These are phyloP conservation scores for Knoxia roxburghii DNA, from an alignment of 257 asterid genomes.

Conservation along the genomic window DNA sequence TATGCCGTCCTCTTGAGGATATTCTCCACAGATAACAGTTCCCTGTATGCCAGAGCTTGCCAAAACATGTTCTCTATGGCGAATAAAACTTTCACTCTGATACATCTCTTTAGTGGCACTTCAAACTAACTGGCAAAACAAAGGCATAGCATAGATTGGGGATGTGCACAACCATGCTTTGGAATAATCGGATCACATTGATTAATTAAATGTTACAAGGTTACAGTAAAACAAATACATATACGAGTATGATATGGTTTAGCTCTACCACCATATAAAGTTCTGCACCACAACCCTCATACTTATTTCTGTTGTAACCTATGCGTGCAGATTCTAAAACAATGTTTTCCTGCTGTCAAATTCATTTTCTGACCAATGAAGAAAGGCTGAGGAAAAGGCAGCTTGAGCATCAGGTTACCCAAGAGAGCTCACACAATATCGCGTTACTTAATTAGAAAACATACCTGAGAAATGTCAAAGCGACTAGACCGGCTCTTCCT, in stretches of 20 bases:
- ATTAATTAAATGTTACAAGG: not conserved
- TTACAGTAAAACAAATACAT: not conserved
- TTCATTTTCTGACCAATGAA: not conserved
- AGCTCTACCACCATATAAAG: not conserved
- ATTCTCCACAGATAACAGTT: not conserved
- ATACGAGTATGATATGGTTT: not conserved
- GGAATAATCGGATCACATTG: not conserved
- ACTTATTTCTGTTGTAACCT: not conserved
- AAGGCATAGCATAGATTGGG: not conserved
- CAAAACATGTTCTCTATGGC: not conserved
- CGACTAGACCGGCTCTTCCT: slow-evolving; percentile 43
- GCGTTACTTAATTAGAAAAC: slow-evolving; percentile 16
- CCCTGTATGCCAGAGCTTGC: not conserved
- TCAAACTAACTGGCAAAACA: not conserved
- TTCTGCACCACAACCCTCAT: not conserved
- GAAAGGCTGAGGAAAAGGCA: not conserved
- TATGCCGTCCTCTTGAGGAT: slow-evolving; percentile 1
- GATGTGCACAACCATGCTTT: not conserved
- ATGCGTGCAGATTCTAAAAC: not conserved
- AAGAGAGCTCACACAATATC: not conserved
- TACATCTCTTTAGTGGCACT: not conserved
- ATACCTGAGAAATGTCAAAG: slow-evolving; percentile 67
- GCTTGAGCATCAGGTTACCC: not conserved
- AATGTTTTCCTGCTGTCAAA: not conserved
- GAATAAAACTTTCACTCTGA: not conserved